Base-by-base conservation (phyloP, 1,284 basidiomycete species). In the Sporisorium scitamineum region DNA sequence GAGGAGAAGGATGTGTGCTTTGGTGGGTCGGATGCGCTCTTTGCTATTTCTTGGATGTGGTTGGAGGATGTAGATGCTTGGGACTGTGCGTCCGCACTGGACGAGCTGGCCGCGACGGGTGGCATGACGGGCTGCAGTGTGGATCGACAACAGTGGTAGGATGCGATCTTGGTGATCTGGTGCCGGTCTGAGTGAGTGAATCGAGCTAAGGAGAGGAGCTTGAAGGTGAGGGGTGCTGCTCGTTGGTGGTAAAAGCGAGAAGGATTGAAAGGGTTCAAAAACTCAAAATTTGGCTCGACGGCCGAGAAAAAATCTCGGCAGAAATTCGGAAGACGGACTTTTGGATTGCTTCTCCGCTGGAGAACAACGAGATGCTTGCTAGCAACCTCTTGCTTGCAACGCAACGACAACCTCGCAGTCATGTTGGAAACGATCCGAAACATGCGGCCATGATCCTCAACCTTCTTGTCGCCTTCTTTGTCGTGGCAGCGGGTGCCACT, bases 1-100 rank as follows among this genome's bases (percentile, higher is more conserved):
- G 90, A 77, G 20, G 76, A 62, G 54, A 86, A 86, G n/a, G 67
- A 69, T 18, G 70, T 60, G 52, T 77, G 75, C 34, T 70, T 73
- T 11, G 70, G 75, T 41, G 62, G 61, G 2, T 72, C 70, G 14
- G 61, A 60, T 5, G 66, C 53, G 39, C 47, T 57, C 41, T 64
- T 66, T 54, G 62, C 60, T 27, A 74, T 16, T 32, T 62, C 55
- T 37, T 61, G 27, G 18, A 56, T 44, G 6, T 37, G 29, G 26
- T 16, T 37, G 20, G 59, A 20, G n/a, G 60, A 34, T n/a, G 63
- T 31, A 20, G 56, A 42, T n/a, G 41, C 27, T 8, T 44, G 20
- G 29, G 51, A 20, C 5, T 56, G 29, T 11, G 61, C 13, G n/a
- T 45, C 29, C 42, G 48, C 39, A 18, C 8, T 50, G 63, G 42